Evolutionary conservation across 371 early-diverging fungal species (phyloP).

Genomic region (Mucor indicus): DNA sequence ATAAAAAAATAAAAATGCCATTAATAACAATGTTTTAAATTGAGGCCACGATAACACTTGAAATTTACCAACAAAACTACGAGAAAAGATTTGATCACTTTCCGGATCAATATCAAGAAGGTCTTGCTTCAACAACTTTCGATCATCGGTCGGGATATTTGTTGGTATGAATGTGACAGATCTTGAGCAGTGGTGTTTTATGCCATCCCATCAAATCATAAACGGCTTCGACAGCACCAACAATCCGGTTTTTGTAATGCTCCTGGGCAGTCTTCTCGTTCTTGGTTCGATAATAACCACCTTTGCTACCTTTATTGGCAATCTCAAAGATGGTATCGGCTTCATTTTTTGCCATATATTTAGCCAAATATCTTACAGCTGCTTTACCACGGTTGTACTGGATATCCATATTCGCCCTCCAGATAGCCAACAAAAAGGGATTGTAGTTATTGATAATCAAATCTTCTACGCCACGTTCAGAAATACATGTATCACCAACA

Average conservation of each 20-base stretch:
- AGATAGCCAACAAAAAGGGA: conserved; percentile 1
- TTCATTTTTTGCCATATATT: conserved; percentile 8
- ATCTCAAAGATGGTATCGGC: neutral
- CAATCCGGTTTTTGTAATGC: neutral
- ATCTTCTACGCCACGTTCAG: neutral
- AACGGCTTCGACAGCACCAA: conserved; percentile 2
- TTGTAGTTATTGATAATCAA: neutral
- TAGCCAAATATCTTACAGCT: conserved; percentile 4
- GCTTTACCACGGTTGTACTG: neutral
- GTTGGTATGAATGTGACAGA: no score
- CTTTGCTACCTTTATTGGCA: neutral
- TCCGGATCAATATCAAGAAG: no score
- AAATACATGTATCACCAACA: no score
- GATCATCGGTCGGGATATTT: no score
- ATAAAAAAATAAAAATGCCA: no score
- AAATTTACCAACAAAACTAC: no score
- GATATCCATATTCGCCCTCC: conserved; percentile 6
- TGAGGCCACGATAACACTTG: no score
- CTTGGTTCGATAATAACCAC: neutral
- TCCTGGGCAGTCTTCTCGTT: no score
- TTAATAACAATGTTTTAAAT: no score
- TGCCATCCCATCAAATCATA: conserved; percentile 1
- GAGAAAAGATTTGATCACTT: no score
- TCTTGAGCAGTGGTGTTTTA: no score
- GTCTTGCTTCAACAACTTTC: no score